These are phyloP conservation scores for Boletus sp. DNA, from an alignment of 1,284 basidiomycete genomes.

Conservation along the genomic window DNA sequence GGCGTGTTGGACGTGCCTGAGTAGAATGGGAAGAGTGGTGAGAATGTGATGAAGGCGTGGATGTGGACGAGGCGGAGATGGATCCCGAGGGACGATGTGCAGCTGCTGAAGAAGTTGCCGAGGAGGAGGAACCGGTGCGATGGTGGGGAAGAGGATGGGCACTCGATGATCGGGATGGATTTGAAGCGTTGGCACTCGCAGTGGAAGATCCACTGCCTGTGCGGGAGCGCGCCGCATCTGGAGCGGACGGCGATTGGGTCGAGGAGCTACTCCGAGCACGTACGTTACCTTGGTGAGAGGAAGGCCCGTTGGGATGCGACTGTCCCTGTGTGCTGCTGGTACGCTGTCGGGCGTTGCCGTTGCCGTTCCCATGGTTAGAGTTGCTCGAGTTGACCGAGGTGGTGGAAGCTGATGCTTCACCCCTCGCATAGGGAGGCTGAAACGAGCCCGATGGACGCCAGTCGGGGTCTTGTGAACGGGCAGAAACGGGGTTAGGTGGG, in stretches of 20 bases:
- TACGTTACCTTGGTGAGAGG: conserved; percentile 39
- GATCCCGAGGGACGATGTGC: conserved; percentile 40
- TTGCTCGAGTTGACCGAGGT: conserved; percentile 72
- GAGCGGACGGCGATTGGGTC: conserved; percentile 18
- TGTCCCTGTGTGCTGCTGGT: conserved; percentile 66
- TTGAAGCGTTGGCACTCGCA: conserved; percentile 37
- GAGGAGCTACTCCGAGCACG: conserved; percentile 39
- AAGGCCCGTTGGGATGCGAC: conserved; percentile 42
- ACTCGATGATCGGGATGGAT: conserved; percentile 36
- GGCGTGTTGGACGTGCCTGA: conserved; percentile 60
- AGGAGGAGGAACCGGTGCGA: conserved; percentile 52
- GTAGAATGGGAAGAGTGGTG: conserved; percentile 40
- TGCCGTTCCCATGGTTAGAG: conserved; percentile 43
- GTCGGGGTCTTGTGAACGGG: conserved; percentile 44
- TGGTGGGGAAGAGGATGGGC: conserved; percentile 46
- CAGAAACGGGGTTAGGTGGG: conserved; percentile 49
- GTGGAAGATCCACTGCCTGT: conserved; percentile 47
- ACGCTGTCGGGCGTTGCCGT: conserved; percentile 48
- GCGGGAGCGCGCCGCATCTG: conserved; percentile 41
- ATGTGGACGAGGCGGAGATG: conserved; percentile 42
- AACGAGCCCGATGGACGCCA: conserved; percentile 54
- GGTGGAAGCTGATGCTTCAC: conserved; percentile 74
- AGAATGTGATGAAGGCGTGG: conserved; percentile 42
- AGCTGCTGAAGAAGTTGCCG: conserved; percentile 32
- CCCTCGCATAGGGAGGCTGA: conserved; percentile 70